A percentile compares a stretch with the other conserved stretches of the same genome.
Conservation (phyloP, 306 rosid species). For the Citrullus mucosospermus region DNA sequence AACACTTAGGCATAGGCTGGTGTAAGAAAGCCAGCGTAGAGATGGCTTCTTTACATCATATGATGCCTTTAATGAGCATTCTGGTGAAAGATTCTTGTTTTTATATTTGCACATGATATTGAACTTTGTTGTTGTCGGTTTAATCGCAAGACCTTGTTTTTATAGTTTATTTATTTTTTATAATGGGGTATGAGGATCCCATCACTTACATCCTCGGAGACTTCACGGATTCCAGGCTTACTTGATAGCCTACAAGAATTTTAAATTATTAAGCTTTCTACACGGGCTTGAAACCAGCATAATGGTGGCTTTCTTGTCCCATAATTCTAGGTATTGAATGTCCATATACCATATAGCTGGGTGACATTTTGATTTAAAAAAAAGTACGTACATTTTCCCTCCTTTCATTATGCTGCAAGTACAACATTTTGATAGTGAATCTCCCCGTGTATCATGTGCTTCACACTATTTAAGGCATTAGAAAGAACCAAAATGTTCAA, state of each 20-base stretch:
- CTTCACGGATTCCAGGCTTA: neutral
- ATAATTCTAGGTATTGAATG: neutral
- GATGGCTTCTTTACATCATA: neutral
- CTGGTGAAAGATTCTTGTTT: neutral
- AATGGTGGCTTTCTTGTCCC: neutral
- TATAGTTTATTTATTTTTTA: neutral
- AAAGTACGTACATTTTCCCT: neutral
- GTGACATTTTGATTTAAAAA: neutral
- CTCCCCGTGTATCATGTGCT: neutral
- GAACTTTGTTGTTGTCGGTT: neutral
- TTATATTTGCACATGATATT: neutral
- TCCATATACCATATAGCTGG: neutral
- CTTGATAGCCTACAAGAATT: neutral
- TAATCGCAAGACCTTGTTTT: neutral
- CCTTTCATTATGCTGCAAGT: neutral
- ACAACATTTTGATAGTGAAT: neutral
- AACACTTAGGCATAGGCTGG: neutral
- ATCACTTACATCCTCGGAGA: neutral
- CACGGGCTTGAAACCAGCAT: neutral
- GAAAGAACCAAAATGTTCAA: neutral
- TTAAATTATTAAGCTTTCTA: neutral
- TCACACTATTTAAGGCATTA: neutral
- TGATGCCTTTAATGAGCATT: neutral
- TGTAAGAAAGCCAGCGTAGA: neutral
- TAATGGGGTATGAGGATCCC: neutral